Evolutionary conservation across 257 asterid species (phyloP).

Genomic region (Nicotiana tabacum): DNA sequence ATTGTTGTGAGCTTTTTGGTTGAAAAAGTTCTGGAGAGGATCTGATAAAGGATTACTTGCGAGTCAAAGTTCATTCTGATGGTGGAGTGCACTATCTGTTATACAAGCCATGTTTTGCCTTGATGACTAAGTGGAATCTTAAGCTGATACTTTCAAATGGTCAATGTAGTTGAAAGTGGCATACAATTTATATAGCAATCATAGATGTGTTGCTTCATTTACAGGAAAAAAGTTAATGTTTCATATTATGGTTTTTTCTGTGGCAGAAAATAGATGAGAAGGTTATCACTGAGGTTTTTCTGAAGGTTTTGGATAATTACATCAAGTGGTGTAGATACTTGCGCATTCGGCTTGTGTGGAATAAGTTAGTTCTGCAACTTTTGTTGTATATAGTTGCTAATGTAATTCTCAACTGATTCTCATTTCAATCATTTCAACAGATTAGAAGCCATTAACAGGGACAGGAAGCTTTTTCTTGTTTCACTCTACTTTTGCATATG

Average conservation of each 20-base stretch:
- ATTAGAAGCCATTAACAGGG: conserved; percentile 90
- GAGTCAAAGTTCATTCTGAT: background rate
- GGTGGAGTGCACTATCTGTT: background rate
- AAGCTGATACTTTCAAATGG: background rate
- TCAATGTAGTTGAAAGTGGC: background rate
- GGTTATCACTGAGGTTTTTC: conserved; percentile 79
- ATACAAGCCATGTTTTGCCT: background rate
- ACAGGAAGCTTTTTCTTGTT: conserved; percentile 77
- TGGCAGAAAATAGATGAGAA: conserved; percentile 86
- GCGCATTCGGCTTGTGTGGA: conserved; percentile 78
- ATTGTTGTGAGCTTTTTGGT: background rate
- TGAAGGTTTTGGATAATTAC: conserved; percentile 94
- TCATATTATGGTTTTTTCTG: conserved; percentile 1
- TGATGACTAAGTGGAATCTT: background rate
- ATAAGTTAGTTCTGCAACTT: conserved; percentile 51
- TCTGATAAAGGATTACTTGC: background rate
- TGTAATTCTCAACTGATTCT: conserved; percentile 18
- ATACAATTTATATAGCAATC: background rate
- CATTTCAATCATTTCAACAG: conserved; percentile 30
- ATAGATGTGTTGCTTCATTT: background rate
- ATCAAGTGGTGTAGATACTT: conserved; percentile 95
- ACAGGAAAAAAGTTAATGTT: background rate
- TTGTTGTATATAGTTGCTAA: background rate
- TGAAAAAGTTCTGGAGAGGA: background rate
- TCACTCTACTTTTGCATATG: conserved; percentile 86